Percentiles rank a stretch among this genome's conserved stretches.
phyloP scores from a whole-genome alignment of 805 yeast species.

The Blastobotrys chiropterorum region DNA sequence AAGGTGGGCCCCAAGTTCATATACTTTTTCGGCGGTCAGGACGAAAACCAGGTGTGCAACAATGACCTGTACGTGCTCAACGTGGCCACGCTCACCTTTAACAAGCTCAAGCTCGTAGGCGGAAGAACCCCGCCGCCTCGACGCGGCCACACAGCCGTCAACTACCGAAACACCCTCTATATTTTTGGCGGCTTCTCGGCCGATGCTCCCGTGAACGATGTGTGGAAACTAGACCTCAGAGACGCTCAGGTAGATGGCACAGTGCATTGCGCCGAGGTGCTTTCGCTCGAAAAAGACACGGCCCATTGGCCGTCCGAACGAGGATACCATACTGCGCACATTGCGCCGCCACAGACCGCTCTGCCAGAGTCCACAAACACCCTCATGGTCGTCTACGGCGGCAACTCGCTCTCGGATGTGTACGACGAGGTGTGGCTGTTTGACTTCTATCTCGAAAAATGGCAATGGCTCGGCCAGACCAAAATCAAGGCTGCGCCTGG shows the following conservation, averaged over 20 bases:
- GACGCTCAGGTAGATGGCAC: neutral
- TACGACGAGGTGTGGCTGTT: conserved; percentile 17
- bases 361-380: neutral
- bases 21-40: conserved; percentile 21
- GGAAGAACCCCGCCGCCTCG: conserved; percentile 15
- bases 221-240: conserved; percentile 16
- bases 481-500: neutral
- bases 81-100: conserved; percentile 9
- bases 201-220: conserved; percentile 14
- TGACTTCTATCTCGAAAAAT: conserved; percentile 10
- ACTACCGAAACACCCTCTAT: conserved; percentile 10
- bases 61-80: conserved; percentile 16
- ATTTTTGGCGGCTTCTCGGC: conserved; percentile 19
- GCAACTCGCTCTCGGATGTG: conserved; percentile 10
- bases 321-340: conserved; percentile 18
- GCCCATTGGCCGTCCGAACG: conserved; percentile 18
- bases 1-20: conserved; percentile 10
- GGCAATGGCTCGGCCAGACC: conserved; percentile 10
- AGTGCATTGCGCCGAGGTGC: conserved; percentile 10
- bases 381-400: conserved; percentile 19
- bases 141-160: conserved; percentile 16
- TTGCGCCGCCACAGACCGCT: neutral
- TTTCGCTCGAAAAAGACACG: conserved; percentile 16
- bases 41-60: conserved; percentile 6
- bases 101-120: neutral